These are phyloP conservation scores for Leishmania mexicana DNA, from an alignment of 208 protist genomes.

Conservation along the genomic window DNA sequence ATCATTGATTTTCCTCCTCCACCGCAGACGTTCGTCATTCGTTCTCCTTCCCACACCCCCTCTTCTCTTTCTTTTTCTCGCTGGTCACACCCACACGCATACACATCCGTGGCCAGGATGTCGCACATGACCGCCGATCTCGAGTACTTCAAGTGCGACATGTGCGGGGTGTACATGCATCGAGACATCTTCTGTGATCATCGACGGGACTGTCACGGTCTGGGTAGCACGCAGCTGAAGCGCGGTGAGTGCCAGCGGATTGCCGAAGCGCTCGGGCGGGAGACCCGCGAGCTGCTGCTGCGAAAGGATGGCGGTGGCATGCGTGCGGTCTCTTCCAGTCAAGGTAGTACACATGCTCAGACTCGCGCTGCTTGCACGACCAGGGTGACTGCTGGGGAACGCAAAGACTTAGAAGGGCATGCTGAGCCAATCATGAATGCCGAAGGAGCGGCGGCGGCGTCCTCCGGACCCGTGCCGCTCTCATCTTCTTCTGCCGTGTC, in stretches of 20 bases:
- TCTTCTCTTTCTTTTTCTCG: background rate
- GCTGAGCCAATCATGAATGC: background rate
- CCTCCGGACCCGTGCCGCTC: background rate
- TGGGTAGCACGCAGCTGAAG: constrained; percentile 53
- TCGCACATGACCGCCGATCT: constrained; percentile 62
- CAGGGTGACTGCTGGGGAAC: background rate
- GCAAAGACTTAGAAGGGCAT: background rate
- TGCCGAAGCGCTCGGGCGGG: constrained; percentile 36
- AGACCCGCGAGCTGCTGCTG: constrained; percentile 31
- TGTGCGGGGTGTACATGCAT: constrained; percentile 75
- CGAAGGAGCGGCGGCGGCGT: background rate
- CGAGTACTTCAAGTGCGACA: constrained; percentile 82
- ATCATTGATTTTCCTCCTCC: background rate
- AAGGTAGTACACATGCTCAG: background rate
- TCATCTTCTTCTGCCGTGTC: background rate
- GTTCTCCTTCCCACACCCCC: background rate
- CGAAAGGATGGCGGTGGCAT: constrained; percentile 3
- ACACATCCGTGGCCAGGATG: constrained; percentile 30
- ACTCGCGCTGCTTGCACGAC: background rate
- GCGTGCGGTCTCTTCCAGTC: background rate
- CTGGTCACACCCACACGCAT: background rate
- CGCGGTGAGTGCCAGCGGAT: constrained; percentile 43
- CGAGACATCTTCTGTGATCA: constrained; percentile 80
- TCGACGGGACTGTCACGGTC: constrained; percentile 68
- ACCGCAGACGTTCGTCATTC: background rate